Evolutionary conservation across 257 asterid species (phyloP).

Genomic region (Primulina eburnea): DNA sequence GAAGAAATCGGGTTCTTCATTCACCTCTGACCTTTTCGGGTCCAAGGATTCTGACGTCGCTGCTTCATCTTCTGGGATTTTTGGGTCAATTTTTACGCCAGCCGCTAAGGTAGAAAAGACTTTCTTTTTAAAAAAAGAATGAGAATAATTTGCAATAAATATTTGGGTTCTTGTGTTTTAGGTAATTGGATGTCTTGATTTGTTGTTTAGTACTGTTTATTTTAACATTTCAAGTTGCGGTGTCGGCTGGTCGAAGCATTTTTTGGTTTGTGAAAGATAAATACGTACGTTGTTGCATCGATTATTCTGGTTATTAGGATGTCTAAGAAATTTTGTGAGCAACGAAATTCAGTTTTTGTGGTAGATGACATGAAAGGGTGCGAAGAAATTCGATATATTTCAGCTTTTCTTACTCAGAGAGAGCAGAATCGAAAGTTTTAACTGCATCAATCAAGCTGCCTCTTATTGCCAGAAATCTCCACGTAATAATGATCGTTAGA

Average conservation of each 20-base stretch:
- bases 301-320: neutral
- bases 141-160: neutral
- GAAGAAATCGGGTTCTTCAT: constrained; percentile 47
- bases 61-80: constrained; percentile 43
- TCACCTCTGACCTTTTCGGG: constrained; percentile 63
- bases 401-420: neutral
- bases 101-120: constrained; percentile 20
- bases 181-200: neutral
- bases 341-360: neutral
- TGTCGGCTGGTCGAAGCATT: neutral
- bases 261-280: too few species aligned
- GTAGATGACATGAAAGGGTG: neutral
- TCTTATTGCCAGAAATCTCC: neutral
- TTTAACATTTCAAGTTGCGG: neutral
- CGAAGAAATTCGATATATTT: neutral
- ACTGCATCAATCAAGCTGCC: neutral
- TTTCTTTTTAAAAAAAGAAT: too few species aligned
- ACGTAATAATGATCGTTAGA: neutral
- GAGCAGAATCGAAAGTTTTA: neutral
- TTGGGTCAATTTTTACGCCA: constrained; percentile 53
- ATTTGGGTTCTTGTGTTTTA: neutral
- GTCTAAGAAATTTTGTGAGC: neutral
- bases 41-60: constrained; percentile 38
- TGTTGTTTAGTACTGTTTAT: too few species aligned
- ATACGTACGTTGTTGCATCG: too few species aligned